Percentiles rank a stretch among this genome's conserved stretches.
These are phyloP conservation scores for Talaromyces nanjingensis DNA, from an alignment of 495 filamentous ascomycete species.

Conservation along the genomic window DNA sequence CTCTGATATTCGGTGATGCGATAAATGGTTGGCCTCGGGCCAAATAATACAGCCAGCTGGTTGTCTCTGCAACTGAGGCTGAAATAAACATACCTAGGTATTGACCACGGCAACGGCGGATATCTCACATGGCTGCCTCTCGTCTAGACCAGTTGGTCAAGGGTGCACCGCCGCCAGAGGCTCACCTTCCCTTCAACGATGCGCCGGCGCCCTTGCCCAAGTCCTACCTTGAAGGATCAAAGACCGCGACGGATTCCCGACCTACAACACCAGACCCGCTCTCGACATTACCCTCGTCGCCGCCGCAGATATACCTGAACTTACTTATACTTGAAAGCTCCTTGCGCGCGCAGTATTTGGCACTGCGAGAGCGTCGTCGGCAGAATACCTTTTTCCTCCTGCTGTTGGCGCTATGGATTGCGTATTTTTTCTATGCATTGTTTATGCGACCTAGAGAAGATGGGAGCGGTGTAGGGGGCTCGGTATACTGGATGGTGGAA, in stretches of 20 bases:
- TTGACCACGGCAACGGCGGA: background rate
- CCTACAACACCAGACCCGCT: slow-evolving; percentile 60
- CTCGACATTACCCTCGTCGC: slow-evolving; percentile 76
- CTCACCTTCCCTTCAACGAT: slow-evolving; percentile 33
- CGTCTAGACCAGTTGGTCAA: slow-evolving; percentile 84
- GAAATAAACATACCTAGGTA: background rate
- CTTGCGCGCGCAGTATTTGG: slow-evolving; percentile 85
- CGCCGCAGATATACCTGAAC: slow-evolving; percentile 97
- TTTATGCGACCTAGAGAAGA: slow-evolving; percentile 88
- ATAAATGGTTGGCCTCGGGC: slow-evolving; percentile 7
- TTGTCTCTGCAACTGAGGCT: background rate
- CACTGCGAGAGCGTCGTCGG: slow-evolving; percentile 76
- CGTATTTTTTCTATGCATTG: slow-evolving; percentile 76
- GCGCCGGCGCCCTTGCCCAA: slow-evolving; percentile 25
- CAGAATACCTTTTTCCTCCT: slow-evolving; percentile 94
- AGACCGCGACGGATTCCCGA: slow-evolving; percentile 12
- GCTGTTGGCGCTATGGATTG: slow-evolving; percentile 69
- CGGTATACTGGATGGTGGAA: slow-evolving; percentile 92
- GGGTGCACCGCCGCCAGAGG: slow-evolving; percentile 56
- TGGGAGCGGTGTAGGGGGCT: slow-evolving; percentile 82
- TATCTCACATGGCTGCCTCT: slow-evolving; percentile 45
- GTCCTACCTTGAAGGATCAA: slow-evolving; percentile 19
- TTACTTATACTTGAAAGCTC: slow-evolving; percentile 94
- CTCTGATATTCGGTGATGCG: background rate
- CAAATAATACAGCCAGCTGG: background rate